Conservation (phyloP, 2,329 filamentous ascomycete genomes). For the Colletotrichum destructivum region DNA sequence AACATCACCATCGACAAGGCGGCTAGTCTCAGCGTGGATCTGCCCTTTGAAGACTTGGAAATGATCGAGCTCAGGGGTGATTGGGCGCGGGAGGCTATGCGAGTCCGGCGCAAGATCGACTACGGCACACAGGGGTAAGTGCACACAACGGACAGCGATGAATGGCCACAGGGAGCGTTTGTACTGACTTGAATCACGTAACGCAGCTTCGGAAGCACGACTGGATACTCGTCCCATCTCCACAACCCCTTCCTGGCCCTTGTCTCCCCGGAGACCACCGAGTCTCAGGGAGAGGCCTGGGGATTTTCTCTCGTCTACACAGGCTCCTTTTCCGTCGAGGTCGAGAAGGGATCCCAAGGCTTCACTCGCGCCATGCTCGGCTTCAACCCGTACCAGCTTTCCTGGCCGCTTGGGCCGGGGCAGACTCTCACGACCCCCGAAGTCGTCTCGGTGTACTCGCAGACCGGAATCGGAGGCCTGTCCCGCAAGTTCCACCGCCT, state of each 20-base stretch:
- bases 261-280: constrained; percentile 70
- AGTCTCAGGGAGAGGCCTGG: constrained; percentile 73
- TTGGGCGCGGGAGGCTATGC: constrained; percentile 72
- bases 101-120: constrained; percentile 68
- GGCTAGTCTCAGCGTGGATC: constrained; percentile 73
- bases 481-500: constrained; percentile 74
- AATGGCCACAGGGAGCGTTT: fast-evolving
- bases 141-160: fast-evolving
- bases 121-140: constrained; percentile 69
- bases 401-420: constrained; percentile 69
- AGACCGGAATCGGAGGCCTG: constrained; percentile 72
- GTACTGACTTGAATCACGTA: not conserved
- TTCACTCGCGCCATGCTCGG: constrained; percentile 73
- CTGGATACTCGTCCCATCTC: constrained; percentile 74
- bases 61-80: constrained; percentile 75
- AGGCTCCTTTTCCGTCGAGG: constrained; percentile 73
- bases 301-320: constrained; percentile 77
- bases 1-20: constrained; percentile 70
- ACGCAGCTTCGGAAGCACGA: constrained; percentile 70
- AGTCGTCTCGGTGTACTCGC: constrained; percentile 74
- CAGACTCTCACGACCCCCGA: constrained; percentile 74
- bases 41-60: constrained; percentile 72
- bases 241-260: constrained; percentile 77
- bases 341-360: constrained; percentile 75
- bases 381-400: constrained; percentile 73